phyloP scores from a whole-genome alignment of 2,329 filamentous ascomycete species.

The Neonectria coccinea region DNA sequence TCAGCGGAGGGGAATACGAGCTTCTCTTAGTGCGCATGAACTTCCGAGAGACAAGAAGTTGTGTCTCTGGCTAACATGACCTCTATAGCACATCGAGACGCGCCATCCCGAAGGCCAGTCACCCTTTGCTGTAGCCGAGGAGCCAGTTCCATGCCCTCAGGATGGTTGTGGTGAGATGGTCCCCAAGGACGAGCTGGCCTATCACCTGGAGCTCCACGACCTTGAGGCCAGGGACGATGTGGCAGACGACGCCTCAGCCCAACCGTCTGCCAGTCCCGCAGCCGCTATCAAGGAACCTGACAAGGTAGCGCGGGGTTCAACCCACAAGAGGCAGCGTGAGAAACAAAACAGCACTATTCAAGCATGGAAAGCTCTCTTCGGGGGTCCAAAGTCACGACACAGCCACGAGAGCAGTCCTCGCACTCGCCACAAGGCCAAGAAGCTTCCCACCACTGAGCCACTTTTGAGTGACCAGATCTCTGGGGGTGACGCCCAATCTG shows the following conservation, averaged over 20 bases:
- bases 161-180: conserved; percentile 69
- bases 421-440: conserved; percentile 42
- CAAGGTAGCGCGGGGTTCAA: neutral
- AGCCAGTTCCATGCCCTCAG: conserved; percentile 36
- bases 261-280: conserved; percentile 27
- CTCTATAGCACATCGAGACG: conserved; percentile 46
- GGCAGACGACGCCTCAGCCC: conserved; percentile 29
- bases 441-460: conserved; percentile 12
- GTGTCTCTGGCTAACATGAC: conserved; percentile 28
- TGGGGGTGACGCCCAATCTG: conserved; percentile 16
- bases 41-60: conserved; percentile 13
- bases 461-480: conserved; percentile 5
- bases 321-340: conserved; percentile 29
- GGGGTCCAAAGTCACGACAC: conserved; percentile 20
- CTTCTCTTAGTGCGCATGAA: conserved; percentile 50
- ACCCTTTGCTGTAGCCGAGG: conserved; percentile 26
- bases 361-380: conserved; percentile 42
- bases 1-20: conserved; percentile 48
- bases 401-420: conserved; percentile 35
- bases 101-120: conserved; percentile 42
- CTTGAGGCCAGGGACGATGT: conserved; percentile 39
- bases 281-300: neutral
- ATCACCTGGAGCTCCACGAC: conserved; percentile 44
- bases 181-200: conserved; percentile 39
- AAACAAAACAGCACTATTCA: conserved; percentile 35